Conservation (phyloP, 495 filamentous ascomycete species). For the Aspergillus sparsus region DNA sequence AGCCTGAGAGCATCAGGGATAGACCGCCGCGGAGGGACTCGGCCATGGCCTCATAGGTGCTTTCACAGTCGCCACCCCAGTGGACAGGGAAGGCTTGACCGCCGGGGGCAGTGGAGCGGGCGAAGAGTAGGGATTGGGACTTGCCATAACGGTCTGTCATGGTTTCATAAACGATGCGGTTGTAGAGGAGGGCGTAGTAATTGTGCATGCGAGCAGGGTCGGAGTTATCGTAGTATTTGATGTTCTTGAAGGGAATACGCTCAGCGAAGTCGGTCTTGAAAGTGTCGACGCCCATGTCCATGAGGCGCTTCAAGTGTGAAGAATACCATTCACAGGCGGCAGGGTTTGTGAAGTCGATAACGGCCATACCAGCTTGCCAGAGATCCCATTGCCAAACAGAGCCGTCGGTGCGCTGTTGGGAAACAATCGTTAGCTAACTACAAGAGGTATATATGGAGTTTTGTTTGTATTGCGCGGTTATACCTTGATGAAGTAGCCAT, state of each 20-base stretch:
- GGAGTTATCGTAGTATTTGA: conserved; percentile 57
- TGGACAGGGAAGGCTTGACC: conserved; percentile 68
- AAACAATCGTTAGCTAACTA: not conserved
- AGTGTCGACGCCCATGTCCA: conserved; percentile 65
- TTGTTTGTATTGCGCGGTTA: not conserved
- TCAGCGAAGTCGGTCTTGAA: conserved; percentile 79
- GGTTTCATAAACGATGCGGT: conserved; percentile 66
- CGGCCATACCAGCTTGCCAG: conserved; percentile 74
- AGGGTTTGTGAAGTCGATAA: conserved; percentile 74
- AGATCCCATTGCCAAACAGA: conserved; percentile 74
- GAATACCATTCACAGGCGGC: conserved; percentile 62
- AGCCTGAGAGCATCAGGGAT: conserved; percentile 64
- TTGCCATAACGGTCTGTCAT: conserved; percentile 59
- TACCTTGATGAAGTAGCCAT: conserved; percentile 67
- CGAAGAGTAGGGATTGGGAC: conserved; percentile 65
- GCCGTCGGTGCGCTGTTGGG: conserved; percentile 57
- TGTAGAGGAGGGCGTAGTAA: conserved; percentile 71
- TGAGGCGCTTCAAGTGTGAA: conserved; percentile 57
- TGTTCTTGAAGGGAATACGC: conserved; percentile 63
- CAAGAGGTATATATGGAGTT: not conserved
- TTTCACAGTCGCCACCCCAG: conserved; percentile 70
- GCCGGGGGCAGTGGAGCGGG: conserved; percentile 64
- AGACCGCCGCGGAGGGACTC: conserved; percentile 72
- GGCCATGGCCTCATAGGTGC: conserved; percentile 70
- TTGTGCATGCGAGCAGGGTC: conserved; percentile 71